A percentile compares a stretch with the other conserved stretches of the same genome.
These are phyloP conservation scores for Tolypocladium ovalisporum DNA, from an alignment of 2,329 filamentous ascomycete genomes.

Conservation along the genomic window DNA sequence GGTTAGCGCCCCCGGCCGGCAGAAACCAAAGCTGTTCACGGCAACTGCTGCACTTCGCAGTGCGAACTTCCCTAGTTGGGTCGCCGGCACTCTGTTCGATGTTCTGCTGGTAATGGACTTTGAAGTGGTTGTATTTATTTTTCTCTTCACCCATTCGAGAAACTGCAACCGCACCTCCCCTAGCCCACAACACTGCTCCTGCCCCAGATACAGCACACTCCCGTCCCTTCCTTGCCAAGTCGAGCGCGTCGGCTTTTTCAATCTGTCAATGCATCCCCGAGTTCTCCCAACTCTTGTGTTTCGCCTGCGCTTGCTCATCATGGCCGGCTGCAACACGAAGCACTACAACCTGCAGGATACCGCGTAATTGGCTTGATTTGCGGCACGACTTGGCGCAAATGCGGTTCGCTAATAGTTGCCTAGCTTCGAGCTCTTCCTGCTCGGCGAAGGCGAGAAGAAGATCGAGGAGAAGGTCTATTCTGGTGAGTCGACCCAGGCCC, in stretches of 20 bases:
- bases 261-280: not conserved
- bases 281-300: not conserved
- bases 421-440: slow-evolving; percentile 90
- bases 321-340: slow-evolving; percentile 25
- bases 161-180: not conserved
- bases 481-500: slow-evolving; percentile 44
- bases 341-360: slow-evolving; percentile 27
- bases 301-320: slow-evolving; percentile 8
- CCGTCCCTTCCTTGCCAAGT: not conserved
- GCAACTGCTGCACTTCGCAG: too few species aligned
- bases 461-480: slow-evolving; percentile 82
- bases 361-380: slow-evolving; percentile 15
- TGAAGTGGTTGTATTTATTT: not conserved
- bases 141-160: not conserved
- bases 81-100: not conserved
- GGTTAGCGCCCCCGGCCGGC: not conserved
- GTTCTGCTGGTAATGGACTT: not conserved
- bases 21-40: not conserved
- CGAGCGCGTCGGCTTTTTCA: not conserved
- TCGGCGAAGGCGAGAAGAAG: slow-evolving; percentile 84
- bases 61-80: not conserved
- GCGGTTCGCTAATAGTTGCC: slow-evolving; percentile 9
- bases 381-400: not conserved
- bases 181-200: not conserved
- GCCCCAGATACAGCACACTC: not conserved